phyloP scores from a whole-genome alignment of 108 stramenopile species.

The Schizochytrium sp. region DNA sequence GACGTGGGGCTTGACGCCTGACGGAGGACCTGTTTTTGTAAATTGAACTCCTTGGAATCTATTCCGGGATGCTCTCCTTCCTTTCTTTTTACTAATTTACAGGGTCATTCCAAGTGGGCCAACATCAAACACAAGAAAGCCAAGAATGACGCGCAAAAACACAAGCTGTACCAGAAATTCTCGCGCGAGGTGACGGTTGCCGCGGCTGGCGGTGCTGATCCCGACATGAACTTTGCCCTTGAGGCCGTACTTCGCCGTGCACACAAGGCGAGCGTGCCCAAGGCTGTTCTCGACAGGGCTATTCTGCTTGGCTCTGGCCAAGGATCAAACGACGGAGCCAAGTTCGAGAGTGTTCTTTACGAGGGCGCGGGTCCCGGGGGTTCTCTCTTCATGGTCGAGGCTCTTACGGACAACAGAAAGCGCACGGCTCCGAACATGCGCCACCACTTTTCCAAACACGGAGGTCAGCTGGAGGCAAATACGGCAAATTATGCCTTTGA shows the following conservation, averaged over 20 bases:
- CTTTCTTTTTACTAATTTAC: background rate
- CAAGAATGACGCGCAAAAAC: background rate
- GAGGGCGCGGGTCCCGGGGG: background rate
- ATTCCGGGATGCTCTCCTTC: background rate
- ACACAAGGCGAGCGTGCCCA: background rate
- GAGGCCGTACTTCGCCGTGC: background rate
- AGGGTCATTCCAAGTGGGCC: slow-evolving; percentile 19
- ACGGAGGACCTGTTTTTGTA: background rate
- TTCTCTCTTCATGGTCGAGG: background rate
- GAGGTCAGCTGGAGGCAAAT: slow-evolving; percentile 11
- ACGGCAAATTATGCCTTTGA: background rate
- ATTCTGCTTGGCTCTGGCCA: background rate
- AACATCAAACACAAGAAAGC: slow-evolving; percentile 15
- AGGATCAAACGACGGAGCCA: background rate
- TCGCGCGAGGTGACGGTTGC: background rate
- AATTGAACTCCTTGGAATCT: background rate
- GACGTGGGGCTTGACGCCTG: background rate
- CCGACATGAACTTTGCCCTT: background rate
- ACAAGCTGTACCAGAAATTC: background rate
- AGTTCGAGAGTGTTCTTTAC: background rate
- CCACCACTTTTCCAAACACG: background rate
- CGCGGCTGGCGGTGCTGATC: background rate
- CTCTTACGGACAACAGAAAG: slow-evolving; percentile 8
- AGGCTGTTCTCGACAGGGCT: background rate
- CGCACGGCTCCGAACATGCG: background rate